Evolutionary conservation across 208 protist genomes (phyloP).

Genomic region (Borovskyia barvae): DNA sequence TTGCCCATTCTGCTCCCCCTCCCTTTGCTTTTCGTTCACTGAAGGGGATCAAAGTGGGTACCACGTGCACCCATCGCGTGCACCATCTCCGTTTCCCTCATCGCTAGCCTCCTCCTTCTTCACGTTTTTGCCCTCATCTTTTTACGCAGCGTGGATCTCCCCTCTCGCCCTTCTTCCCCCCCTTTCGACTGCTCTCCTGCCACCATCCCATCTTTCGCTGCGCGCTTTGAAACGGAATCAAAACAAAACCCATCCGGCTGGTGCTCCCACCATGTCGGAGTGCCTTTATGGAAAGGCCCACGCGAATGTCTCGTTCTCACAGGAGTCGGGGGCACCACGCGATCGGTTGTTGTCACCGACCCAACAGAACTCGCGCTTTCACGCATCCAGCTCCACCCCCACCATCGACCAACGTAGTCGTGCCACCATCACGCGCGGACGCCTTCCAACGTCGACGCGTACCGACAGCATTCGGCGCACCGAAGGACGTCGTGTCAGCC

Average conservation of each 20-base stretch:
- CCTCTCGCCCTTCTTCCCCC: background rate
- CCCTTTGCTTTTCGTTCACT: too few species aligned
- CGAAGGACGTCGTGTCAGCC: slow-evolving; percentile 16
- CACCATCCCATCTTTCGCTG: background rate
- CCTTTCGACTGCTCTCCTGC: background rate
- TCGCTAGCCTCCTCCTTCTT: too few species aligned
- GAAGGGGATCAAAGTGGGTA: too few species aligned
- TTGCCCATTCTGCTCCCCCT: too few species aligned
- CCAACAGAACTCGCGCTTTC: background rate
- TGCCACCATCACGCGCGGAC: background rate
- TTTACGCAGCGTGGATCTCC: too few species aligned
- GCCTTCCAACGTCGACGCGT: slow-evolving; percentile 1
- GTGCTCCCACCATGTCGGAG: too few species aligned
- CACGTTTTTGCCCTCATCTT: too few species aligned
- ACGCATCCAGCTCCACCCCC: background rate
- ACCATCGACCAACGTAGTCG: slow-evolving; percentile 1
- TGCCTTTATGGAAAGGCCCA: too few species aligned
- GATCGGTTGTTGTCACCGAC: too few species aligned
- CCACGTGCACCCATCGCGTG: too few species aligned
- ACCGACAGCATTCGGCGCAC: slow-evolving; percentile 24
- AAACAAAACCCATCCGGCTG: too few species aligned
- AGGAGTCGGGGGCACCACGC: background rate
- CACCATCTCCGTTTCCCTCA: too few species aligned
- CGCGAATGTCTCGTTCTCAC: slow-evolving; percentile 16
- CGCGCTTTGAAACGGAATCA: background rate